Percentiles rank a stretch among this genome's conserved stretches.
phyloP scores from a whole-genome alignment of 2,329 filamentous ascomycete species.

The Trichoderma cornu-damae region DNA sequence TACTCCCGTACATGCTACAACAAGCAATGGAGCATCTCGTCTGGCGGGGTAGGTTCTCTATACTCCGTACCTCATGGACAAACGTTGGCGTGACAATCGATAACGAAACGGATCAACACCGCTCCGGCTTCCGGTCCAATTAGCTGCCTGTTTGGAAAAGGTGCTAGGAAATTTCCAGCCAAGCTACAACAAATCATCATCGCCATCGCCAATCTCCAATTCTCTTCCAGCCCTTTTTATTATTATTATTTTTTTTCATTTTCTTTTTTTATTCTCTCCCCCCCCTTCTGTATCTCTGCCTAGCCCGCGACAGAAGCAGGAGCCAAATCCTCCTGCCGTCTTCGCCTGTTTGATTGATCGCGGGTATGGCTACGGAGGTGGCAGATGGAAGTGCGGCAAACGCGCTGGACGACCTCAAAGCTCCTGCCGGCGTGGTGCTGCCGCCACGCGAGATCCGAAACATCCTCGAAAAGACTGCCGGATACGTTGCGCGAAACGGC shows the following conservation, averaged over 20 bases:
- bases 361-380: conserved; percentile 32
- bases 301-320: background rate
- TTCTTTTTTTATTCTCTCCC: too few species aligned
- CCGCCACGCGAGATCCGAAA: conserved; percentile 83
- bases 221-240: background rate
- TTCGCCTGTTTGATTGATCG: background rate
- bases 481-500: conserved; percentile 72
- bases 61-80: background rate
- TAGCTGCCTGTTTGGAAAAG: background rate
- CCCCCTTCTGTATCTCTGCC: too few species aligned
- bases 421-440: conserved; percentile 76
- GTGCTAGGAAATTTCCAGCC: conserved; percentile 17
- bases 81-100: background rate
- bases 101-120: background rate
- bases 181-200: conserved; percentile 2
- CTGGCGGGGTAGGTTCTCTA: background rate
- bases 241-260: too few species aligned
- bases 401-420: conserved; percentile 63
- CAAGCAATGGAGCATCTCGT: too few species aligned
- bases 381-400: conserved; percentile 51
- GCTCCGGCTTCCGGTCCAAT: conserved; percentile 2
- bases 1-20: too few species aligned
- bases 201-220: background rate
- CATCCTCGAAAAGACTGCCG: conserved; percentile 88
- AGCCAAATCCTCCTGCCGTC: background rate